Conservation (phyloP, 176 grass and related monocot species). For the Hsuehochloa calcarea region DNA sequence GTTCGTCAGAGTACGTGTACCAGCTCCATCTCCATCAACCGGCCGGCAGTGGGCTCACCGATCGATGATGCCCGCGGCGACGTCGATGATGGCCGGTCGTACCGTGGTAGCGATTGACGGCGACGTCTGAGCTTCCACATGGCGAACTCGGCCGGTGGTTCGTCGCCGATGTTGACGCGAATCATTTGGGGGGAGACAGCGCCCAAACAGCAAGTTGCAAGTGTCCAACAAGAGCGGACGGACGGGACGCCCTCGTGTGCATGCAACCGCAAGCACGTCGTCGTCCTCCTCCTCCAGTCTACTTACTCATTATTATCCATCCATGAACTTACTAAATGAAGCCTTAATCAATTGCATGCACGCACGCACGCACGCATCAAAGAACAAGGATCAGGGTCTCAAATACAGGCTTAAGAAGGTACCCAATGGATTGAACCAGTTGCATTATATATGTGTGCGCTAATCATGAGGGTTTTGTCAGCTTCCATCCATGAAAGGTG, state of each 20-base stretch:
- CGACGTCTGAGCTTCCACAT: conserved; percentile 67
- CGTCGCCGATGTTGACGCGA: conserved; percentile 36
- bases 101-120: conserved; percentile 25
- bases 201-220: conserved; percentile 19
- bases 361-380: background rate
- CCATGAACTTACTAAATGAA: background rate
- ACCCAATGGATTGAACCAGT: background rate
- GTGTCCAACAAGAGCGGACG: background rate
- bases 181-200: conserved; percentile 37
- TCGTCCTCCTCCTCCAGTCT: background rate
- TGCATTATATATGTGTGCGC: background rate
- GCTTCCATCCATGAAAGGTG: background rate
- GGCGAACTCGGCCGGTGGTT: conserved; percentile 37
- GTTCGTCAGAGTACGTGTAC: background rate
- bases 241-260: background rate
- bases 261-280: conserved; percentile 12
- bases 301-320: background rate
- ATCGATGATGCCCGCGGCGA: background rate
- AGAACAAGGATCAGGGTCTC: background rate
- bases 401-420: background rate
- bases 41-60: background rate
- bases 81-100: background rate
- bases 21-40: background rate
- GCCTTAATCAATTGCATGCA: background rate
- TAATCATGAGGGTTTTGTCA: conserved; percentile 5